These are phyloP conservation scores for Taphrina betulina DNA, from an alignment of 1,139 yeast genomes.

Conservation along the genomic window DNA sequence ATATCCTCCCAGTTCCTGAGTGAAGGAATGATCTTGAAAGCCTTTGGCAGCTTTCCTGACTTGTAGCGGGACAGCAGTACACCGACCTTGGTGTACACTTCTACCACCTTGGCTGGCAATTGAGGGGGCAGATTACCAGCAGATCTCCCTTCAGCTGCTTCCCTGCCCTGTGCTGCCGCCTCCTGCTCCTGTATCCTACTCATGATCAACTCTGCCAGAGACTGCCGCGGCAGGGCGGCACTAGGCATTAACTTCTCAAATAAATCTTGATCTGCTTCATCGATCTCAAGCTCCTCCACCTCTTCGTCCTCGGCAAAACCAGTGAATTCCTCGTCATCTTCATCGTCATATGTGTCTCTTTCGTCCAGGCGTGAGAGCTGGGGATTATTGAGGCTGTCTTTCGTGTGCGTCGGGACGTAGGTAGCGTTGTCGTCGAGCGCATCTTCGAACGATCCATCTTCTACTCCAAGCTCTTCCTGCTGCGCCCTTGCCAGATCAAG, in stretches of 20 bases:
- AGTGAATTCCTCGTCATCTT: conserved; percentile 49
- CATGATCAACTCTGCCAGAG: conserved; percentile 87
- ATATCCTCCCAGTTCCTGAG: conserved; percentile 94
- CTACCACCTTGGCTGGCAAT: conserved; percentile 92
- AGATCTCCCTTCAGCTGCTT: conserved; percentile 40
- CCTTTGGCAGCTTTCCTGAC: conserved; percentile 91
- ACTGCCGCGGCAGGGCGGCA: conserved; percentile 61
- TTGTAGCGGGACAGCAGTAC: conserved; percentile 84
- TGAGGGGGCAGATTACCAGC: conserved; percentile 54
- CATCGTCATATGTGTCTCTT: conserved; percentile 44
- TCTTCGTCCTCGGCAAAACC: conserved; percentile 53
- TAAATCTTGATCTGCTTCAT: conserved; percentile 48
- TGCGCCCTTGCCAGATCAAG: conserved; percentile 86
- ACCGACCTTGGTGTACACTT: conserved; percentile 90
- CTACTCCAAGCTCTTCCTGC: conserved; percentile 78
- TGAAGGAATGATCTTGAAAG: conserved; percentile 91
- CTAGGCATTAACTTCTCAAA: conserved; percentile 45
- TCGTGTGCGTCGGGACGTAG: conserved; percentile 6
- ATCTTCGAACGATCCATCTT: conserved; percentile 41
- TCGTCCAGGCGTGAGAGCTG: conserved; percentile 42
- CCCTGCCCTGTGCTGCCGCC: conserved; percentile 41
- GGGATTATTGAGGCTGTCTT: conserved; percentile 24
- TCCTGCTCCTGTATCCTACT: conserved; percentile 81
- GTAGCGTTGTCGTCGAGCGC: conserved; percentile 21
- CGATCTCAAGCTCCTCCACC: conserved; percentile 52